Base-by-base conservation (phyloP, 345 rosid species). In the Dovyalis caffra region DNA sequence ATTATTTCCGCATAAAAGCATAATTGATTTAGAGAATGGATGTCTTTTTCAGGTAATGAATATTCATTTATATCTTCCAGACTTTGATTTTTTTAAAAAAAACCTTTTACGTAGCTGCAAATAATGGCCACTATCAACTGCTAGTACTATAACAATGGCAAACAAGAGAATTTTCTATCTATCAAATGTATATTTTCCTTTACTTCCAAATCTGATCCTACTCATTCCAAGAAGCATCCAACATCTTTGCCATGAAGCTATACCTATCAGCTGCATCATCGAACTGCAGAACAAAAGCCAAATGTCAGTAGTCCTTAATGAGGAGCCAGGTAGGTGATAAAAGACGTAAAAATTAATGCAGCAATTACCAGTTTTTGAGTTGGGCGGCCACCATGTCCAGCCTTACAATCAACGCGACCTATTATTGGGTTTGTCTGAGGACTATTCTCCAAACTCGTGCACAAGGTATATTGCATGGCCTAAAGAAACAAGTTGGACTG, bases 351-450 rank as follows among this genome's bases (percentile, higher is more conserved):
- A 23, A n/a, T 56, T 0, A 8, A 23, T 9, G 15, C 21, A 68
- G 29, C 63, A 9, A 35, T 75, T 88, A 92, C 98, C 88, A 80
- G 75, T 80, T 95, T 95, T 82, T 91, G 81, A 0, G 97, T 95
- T 38, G 97, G 94, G 60, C 90, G 97, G 49, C 98, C 98, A 0
- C 99, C 99, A 82, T 93, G 97, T 72, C 98, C 99, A 5, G 97
- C 96, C 80, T 95, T 93, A 26, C 91, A 85, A 70, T 95, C 99
- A 8, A 95, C 91, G 35, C 91, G 93, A 66, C 93, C 96, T 14
- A 95, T 83, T 9, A 95, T 81, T 6, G 96, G 98, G 77, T 93
- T 95, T 62, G 89, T 93, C 83, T 95, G 98, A 6, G 88, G 97
- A 80, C 92, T 90, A 20, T 85, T 87, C 78, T 91, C 89, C 83